Conservation (phyloP, 1,139 yeast species). For the Taphrina flavorubra region DNA sequence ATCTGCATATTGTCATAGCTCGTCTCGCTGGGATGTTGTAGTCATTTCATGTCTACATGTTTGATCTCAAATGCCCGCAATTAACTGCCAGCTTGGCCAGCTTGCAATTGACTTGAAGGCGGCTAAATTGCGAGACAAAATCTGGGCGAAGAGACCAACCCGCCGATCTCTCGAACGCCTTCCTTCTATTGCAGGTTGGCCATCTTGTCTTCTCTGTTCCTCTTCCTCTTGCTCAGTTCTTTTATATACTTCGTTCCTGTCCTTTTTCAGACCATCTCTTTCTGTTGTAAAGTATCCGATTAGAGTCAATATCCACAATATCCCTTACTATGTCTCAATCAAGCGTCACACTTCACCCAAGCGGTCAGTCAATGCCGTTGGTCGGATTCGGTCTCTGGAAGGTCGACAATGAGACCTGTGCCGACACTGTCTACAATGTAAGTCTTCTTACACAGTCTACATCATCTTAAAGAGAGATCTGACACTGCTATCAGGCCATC, state of each 20-base stretch:
- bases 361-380: conserved; percentile 55
- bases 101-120: too few relatives aligned
- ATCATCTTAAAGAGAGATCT: not conserved
- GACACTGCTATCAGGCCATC: conserved; percentile 50
- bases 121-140: too few relatives aligned
- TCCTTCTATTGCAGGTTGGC: too few relatives aligned
- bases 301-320: not conserved
- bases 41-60: too few relatives aligned
- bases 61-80: too few relatives aligned
- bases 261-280: not conserved
- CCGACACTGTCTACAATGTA: conserved; percentile 41
- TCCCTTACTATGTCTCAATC: conserved; percentile 10
- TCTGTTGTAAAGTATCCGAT: not conserved
- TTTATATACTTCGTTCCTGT: not conserved
- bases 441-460: not conserved
- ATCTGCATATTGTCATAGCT: too few relatives aligned
- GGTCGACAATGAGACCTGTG: conserved; percentile 46
- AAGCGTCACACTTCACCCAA: conserved; percentile 7
- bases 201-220: not conserved
- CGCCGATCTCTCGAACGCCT: too few relatives aligned
- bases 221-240: not conserved
- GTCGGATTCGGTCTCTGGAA: conserved; percentile 59
- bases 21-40: too few relatives aligned
- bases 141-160: too few relatives aligned
- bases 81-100: too few relatives aligned